These are phyloP conservation scores for Blastobotrys proliferans DNA, from an alignment of 1,139 yeast genomes.

Conservation along the genomic window DNA sequence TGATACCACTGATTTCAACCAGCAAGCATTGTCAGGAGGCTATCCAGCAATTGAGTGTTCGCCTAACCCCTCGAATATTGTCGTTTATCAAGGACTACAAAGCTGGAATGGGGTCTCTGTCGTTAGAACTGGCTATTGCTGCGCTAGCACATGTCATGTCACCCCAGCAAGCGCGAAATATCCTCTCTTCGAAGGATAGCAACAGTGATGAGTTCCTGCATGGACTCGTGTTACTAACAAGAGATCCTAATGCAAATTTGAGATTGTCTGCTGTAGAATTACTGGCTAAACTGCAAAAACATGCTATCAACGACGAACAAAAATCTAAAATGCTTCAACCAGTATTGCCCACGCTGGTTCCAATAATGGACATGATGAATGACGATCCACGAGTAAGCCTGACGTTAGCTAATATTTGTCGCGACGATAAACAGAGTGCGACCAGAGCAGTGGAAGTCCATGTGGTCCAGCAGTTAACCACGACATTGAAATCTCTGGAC, in stretches of 20 bases:
- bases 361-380: slow-evolving; percentile 26
- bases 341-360: slow-evolving; percentile 36
- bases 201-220: slow-evolving; percentile 20
- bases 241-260: slow-evolving; percentile 27
- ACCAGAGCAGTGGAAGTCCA: slow-evolving; percentile 37
- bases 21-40: not conserved
- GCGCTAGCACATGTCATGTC: slow-evolving; percentile 31
- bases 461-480: slow-evolving; percentile 28
- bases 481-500: slow-evolving; percentile 22
- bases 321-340: slow-evolving; percentile 26
- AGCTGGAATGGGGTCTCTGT: too few species aligned
- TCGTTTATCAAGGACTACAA: not conserved
- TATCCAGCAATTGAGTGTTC: not conserved
- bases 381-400: slow-evolving; percentile 29
- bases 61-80: slow-evolving; percentile 5
- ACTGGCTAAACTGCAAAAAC: slow-evolving; percentile 29
- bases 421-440: slow-evolving; percentile 31
- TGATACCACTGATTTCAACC: slow-evolving; percentile 1
- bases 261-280: slow-evolving; percentile 34
- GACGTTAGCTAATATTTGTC: slow-evolving; percentile 32
- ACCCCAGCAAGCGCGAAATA: slow-evolving; percentile 7
- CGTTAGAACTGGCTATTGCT: slow-evolving; percentile 26
- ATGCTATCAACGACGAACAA: slow-evolving; percentile 23
- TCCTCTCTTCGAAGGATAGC: slow-evolving; percentile 3
- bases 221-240: slow-evolving; percentile 26